Percentiles rank a stretch among this genome's conserved stretches.
These are phyloP conservation scores for Lablab purpureus DNA, from an alignment of 306 rosid genomes.

Conservation along the genomic window DNA sequence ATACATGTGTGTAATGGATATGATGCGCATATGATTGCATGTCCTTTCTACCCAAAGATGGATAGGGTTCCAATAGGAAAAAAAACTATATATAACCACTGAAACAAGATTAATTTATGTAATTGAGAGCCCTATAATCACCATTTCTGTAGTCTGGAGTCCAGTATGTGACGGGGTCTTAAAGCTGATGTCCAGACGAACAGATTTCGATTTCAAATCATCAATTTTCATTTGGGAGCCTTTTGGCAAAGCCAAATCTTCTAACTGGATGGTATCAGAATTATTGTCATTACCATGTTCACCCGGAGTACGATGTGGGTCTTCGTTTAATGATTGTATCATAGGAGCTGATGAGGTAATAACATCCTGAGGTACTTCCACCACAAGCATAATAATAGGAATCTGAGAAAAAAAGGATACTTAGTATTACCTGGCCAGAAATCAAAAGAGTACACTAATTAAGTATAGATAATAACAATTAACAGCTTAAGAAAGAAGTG, in stretches of 20 bases:
- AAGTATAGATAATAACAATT: constrained; percentile 29
- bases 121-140: constrained; percentile 45
- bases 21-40: neutral
- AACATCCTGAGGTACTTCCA: constrained; percentile 88
- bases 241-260: constrained; percentile 64
- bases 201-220: constrained; percentile 64
- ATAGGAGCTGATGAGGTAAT: constrained; percentile 64
- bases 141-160: constrained; percentile 93
- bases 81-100: neutral
- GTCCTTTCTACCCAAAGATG: constrained; percentile 9
- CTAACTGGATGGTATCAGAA: constrained; percentile 60
- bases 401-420: constrained; percentile 60
- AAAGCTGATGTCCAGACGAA: constrained; percentile 93
- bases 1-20: neutral
- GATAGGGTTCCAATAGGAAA: constrained; percentile 30
- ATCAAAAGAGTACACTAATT: constrained; percentile 31
- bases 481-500: constrained; percentile 43
- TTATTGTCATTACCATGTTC: constrained; percentile 59
- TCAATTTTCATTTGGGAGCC: constrained; percentile 60
- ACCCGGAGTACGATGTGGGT: constrained; percentile 49
- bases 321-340: constrained; percentile 84
- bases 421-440: constrained; percentile 41
- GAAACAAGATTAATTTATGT: constrained; percentile 14
- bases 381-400: constrained; percentile 96
- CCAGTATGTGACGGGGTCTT: constrained; percentile 94